Evolutionary conservation across 306 rosid genomes (phyloP).

Genomic region (Glycine latifolia): DNA sequence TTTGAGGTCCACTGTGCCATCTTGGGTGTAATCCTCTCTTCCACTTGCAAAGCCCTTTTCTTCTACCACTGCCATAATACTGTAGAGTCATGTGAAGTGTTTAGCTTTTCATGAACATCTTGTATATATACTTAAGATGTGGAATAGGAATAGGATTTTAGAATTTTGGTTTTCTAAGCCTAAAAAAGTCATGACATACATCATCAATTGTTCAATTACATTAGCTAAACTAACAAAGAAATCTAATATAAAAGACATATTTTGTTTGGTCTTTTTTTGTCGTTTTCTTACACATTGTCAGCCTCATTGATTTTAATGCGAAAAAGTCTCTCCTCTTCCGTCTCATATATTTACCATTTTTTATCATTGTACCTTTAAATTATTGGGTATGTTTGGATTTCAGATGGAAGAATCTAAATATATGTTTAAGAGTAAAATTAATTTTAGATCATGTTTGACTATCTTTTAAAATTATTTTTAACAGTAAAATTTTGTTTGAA

Average conservation of each 20-base stretch:
- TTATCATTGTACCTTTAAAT: neutral
- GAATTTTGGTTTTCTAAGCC: neutral
- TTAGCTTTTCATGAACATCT: slow-evolving; percentile 1
- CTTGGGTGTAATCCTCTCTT: slow-evolving; percentile 49
- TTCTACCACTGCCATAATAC: slow-evolving; percentile 38
- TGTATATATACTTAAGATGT: neutral
- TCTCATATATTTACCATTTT: no score
- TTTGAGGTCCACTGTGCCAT: slow-evolving; percentile 51
- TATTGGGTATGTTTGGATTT: no score
- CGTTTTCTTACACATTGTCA: no score
- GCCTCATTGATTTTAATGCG: no score
- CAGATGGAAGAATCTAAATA: no score
- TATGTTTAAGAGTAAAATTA: no score
- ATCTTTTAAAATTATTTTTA: no score
- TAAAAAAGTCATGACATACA: neutral
- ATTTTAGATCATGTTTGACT: no score
- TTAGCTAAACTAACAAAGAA: neutral
- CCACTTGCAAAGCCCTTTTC: slow-evolving; percentile 37
- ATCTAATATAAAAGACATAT: neutral
- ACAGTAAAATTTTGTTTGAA: no score
- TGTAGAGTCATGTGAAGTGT: slow-evolving; percentile 6
- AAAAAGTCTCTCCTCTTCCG: no score
- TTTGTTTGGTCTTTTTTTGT: slow-evolving; percentile 31
- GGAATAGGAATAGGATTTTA: neutral
- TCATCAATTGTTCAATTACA: slow-evolving; percentile 22